Base-by-base conservation (phyloP, 345 rosid genomes). In the Kernera saxatilis region DNA sequence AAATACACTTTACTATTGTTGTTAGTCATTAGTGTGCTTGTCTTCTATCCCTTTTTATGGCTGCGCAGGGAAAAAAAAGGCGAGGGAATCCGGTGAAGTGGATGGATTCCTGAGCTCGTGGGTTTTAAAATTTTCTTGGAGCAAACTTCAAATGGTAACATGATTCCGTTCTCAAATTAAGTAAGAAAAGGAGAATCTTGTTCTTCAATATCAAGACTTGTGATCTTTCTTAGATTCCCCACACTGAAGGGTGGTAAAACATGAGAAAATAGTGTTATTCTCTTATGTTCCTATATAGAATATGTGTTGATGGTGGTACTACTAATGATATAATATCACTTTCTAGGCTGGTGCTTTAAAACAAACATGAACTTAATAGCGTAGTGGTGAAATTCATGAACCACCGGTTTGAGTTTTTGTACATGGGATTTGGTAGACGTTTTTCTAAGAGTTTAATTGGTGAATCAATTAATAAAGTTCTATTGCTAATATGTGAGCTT, bases 181-280 rank as follows among this genome's bases (percentile, higher is more conserved):
- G 73, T 9, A 50, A 74, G 36, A 8, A 59, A 67, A 39, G 23
- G 18, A 74, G 78, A 74, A 67, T 67, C 72, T 39, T 55, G 71
- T 73, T 66, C 71, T 73, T 49, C 23, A 48, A 50, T 12, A 19
- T 58, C 37, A 58, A 66, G 50, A 64, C 65, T 72, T 40, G 21
- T 43, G 23, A 21, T 21, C 48, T 64, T 44, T 45, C 43, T 56
- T 49, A 48, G 67, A 73, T 66, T 66, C 66, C 51, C 37, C 58
- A 15, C 64, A 8, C 64, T 22, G 22, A 41, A 72, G 19, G 51
- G 61, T 41, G 5, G 4, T 19, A 26, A 32, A 40, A 51, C 69
- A 52, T 53, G 69, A 41, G 45, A 64, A 64, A 33, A 33, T 53
- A 17, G 40, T 72, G 57, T 64, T 44, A 6, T 22, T 51, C 69